Evolutionary conservation across 2,329 filamentous ascomycete species (phyloP), one percentile per base, ranked within the genome.

Genomic region (Trichoderma koningii): DNA sequence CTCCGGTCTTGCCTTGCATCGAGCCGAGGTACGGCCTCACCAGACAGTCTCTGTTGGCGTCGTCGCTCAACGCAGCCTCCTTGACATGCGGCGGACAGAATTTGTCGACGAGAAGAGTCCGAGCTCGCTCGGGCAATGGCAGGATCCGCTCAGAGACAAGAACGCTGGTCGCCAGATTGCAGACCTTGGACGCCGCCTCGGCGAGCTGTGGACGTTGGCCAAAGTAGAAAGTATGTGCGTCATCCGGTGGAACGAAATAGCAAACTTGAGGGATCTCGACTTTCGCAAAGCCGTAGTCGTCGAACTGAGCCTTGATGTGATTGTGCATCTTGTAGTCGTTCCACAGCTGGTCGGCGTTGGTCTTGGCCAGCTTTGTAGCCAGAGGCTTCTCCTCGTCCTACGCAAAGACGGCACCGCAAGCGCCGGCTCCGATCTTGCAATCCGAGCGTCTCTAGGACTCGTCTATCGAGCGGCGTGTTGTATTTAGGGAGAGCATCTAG

Each of bases 131-230:
- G 2, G 72, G 70, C 3, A 75, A 69, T 7, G 73, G 71, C 15
- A 62, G 55, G 53, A 75, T 74, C 6, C 70, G 66, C 45, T 74
- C 70, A 0, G 67, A 66, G 14, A 70, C 28, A 2, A 75, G 65
- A 1, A 64, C 68, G 26, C 63, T 41, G 15, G 71, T 68, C 2
- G 71, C 72, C 5, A 72, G 0, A 6, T 68, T 21, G 17, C 69
- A 69, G 1, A 63, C 21, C 0, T 23, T 5, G 10, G 51, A 3
- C 14, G 67, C 69, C 14, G 64, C 61, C 12, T 67, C 55, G 3
- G 34, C 26, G 10, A 71, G 57, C 0, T 21, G 14, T 2, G 61
- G 68, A 28, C 57, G 51, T 1, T 53, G 10, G 2, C 51, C 5
- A 44, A 71, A 69, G 47, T 66, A 71, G 7, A 2, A 23, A 12